These are phyloP conservation scores for Nemania diffusa DNA, from an alignment of 2,329 filamentous ascomycete genomes.

Conservation along the genomic window DNA sequence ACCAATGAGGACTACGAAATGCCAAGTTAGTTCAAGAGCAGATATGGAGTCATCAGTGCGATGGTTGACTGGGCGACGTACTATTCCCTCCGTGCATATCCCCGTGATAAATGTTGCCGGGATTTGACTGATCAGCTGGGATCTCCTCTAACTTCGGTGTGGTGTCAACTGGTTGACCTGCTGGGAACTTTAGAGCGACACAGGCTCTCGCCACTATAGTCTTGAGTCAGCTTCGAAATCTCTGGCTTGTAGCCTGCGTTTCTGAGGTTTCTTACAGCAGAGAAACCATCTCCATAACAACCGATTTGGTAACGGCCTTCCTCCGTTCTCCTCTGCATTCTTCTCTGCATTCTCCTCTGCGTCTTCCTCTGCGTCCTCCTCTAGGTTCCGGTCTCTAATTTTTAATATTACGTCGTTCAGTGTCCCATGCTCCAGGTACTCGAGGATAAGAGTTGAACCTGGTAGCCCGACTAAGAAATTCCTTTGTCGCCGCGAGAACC, in stretches of 20 bases:
- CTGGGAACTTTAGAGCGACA: constrained; percentile 25
- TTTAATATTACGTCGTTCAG: neutral
- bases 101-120: neutral
- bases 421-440: constrained; percentile 31
- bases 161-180: neutral
- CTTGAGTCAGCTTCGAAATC: neutral
- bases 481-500: neutral
- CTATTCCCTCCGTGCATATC: constrained; percentile 30
- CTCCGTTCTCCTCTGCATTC: no score
- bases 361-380: no score
- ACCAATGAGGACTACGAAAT: constrained; percentile 22
- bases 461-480: constrained; percentile 16
- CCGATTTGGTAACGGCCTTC: constrained; percentile 28
- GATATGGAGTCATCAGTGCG: neutral
- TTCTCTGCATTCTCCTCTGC: no score
- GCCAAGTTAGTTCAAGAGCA: constrained; percentile 10
- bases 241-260: no score
- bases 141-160: constrained; percentile 18
- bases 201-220: constrained; percentile 30
- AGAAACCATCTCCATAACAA: constrained; percentile 35
- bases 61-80: neutral
- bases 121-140: neutral
- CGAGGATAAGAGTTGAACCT: constrained; percentile 21
- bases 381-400: neutral
- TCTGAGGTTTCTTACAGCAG: constrained; percentile 22